These are phyloP conservation scores for Circinella minor DNA, from an alignment of 371 early-diverging fungal genomes.

Conservation along the genomic window DNA sequence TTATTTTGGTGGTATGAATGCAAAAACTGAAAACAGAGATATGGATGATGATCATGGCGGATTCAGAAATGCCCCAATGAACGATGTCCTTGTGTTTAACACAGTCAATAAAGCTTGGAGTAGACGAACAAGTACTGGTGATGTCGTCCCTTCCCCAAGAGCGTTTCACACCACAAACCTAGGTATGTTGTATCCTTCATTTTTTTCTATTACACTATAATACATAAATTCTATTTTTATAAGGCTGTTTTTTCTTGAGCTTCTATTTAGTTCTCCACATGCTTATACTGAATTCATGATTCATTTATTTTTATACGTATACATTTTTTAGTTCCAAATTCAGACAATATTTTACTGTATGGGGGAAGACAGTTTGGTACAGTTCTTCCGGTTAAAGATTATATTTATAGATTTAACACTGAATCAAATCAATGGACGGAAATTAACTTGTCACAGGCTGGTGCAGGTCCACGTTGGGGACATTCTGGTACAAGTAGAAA, in stretches of 20 bases:
- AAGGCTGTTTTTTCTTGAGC: no score
- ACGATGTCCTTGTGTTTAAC: conserved; percentile 18
- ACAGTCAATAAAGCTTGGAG: conserved; percentile 11
- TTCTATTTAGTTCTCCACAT: no score
- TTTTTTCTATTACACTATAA: neutral
- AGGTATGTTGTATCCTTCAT: conserved; percentile 1
- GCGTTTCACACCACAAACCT: conserved; percentile 20
- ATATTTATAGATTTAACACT: conserved; percentile 16
- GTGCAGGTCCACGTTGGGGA: conserved; percentile 29
- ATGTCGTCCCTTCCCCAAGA: conserved; percentile 20
- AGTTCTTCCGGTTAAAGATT: conserved; percentile 18
- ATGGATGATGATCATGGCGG: neutral
- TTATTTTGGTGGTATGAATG: conserved; percentile 26
- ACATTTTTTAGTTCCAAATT: conserved; percentile 10
- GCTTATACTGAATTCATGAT: no score
- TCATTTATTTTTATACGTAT: neutral
- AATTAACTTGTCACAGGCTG: conserved; percentile 12
- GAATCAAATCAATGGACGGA: conserved; percentile 13
- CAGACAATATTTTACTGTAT: conserved; percentile 15
- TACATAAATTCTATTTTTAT: neutral
- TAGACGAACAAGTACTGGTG: neutral
- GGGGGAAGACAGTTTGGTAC: conserved; percentile 14
- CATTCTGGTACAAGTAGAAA: conserved; percentile 24
- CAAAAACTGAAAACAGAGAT: conserved; percentile 3
- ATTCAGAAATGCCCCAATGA: conserved; percentile 17